Evolutionary conservation across 306 rosid species (phyloP).

Genomic region (Ammopiptanthus mongolicus): DNA sequence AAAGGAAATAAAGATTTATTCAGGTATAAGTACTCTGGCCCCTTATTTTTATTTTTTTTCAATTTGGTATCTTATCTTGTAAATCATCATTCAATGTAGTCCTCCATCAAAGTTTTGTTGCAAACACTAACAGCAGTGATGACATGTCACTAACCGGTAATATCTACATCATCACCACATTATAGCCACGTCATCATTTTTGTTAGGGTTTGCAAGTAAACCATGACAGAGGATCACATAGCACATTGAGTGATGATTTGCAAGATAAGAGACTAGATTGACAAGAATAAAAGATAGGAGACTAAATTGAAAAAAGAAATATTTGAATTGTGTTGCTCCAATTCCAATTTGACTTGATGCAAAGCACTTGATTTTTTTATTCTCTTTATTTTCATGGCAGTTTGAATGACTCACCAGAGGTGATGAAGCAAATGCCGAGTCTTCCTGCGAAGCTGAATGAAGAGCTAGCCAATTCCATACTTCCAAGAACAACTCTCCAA

Average conservation of each 20-base stretch:
- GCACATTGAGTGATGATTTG: background rate
- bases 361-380: background rate
- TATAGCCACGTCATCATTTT: background rate
- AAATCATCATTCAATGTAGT: background rate
- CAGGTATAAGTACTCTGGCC: background rate
- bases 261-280: background rate
- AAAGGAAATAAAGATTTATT: background rate
- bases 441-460: constrained; percentile 89
- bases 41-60: background rate
- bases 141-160: background rate
- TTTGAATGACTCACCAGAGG: constrained; percentile 66
- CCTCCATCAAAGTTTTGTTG: background rate
- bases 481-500: constrained; percentile 50
- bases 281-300: background rate
- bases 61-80: background rate
- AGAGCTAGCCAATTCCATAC: constrained; percentile 74
- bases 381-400: constrained; percentile 27
- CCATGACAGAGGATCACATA: background rate
- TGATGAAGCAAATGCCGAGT: constrained; percentile 98
- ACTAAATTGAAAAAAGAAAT: background rate
- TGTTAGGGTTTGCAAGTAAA: background rate
- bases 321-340: background rate
- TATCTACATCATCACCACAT: background rate
- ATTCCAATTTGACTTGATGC: background rate
- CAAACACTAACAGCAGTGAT: background rate